A percentile compares a stretch with the other conserved stretches of the same genome.
These are phyloP conservation scores for Dalbergia cochinchinensis DNA, from an alignment of 306 rosid species.

Conservation along the genomic window DNA sequence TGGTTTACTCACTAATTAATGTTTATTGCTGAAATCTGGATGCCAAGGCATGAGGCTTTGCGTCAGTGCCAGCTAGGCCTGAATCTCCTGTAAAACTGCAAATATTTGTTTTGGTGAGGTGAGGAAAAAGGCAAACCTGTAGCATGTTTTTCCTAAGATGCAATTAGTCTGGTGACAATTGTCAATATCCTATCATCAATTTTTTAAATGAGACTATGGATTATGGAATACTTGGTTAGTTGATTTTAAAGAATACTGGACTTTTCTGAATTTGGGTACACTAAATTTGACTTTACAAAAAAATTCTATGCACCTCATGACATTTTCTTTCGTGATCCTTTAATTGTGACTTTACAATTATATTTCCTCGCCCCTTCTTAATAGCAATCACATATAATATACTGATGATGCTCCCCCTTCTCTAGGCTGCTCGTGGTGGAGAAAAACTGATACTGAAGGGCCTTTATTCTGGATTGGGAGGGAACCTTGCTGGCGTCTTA, in stretches of 20 bases:
- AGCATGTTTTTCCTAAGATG: slow-evolving; percentile 2
- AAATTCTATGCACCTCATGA: not conserved
- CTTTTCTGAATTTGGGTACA: not conserved
- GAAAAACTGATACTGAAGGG: slow-evolving; percentile 80
- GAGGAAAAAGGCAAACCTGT: slow-evolving; percentile 17
- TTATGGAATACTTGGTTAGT: slow-evolving; percentile 7
- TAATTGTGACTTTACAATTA: slow-evolving; percentile 3
- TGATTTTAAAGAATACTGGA: slow-evolving; percentile 29
- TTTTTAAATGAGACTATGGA: not conserved
- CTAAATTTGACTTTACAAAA: slow-evolving; percentile 14
- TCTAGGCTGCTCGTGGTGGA: slow-evolving; percentile 91
- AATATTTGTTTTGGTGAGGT: not conserved
- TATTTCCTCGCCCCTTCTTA: not conserved
- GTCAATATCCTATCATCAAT: slow-evolving; percentile 22
- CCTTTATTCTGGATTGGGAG: slow-evolving; percentile 95
- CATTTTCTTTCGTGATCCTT: not conserved
- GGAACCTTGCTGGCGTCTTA: slow-evolving; percentile 95
- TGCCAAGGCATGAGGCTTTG: slow-evolving; percentile 35
- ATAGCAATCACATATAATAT: slow-evolving; percentile 27
- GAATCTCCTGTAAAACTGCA: slow-evolving; percentile 16
- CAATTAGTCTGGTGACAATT: slow-evolving; percentile 17
- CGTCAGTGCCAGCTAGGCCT: slow-evolving; percentile 31
- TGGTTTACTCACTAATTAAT: too few species aligned
- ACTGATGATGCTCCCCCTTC: slow-evolving; percentile 16
- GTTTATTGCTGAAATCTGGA: slow-evolving; percentile 26